Conservation (phyloP, 1,284 basidiomycete species). For the Marasmius tenuissimus region DNA sequence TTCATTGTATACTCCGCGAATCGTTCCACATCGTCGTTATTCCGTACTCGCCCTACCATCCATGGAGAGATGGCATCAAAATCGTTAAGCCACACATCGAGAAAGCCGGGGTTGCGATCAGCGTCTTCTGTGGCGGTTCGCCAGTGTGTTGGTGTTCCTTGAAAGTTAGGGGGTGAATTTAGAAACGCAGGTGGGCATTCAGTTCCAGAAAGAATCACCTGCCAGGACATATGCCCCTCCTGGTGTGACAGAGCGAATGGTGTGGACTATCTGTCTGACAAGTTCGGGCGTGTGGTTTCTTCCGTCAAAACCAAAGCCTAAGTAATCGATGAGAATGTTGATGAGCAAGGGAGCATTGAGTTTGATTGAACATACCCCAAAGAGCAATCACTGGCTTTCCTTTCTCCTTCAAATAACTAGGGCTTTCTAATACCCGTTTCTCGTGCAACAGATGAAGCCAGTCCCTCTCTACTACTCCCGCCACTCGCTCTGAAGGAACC, state of each 20-base stretch:
- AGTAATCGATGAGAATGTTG: not conserved
- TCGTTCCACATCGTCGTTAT: slow-evolving; percentile 54
- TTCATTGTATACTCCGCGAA: slow-evolving; percentile 62
- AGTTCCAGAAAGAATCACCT: slow-evolving; percentile 23
- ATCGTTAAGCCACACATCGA: slow-evolving; percentile 64
- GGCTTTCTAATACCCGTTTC: slow-evolving; percentile 63
- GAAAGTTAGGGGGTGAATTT: not conserved
- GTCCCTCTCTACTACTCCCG: slow-evolving; percentile 59
- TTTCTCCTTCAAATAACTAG: slow-evolving; percentile 66
- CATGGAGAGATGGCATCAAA: slow-evolving; percentile 78
- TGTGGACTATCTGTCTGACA: slow-evolving; percentile 51
- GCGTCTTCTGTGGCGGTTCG: slow-evolving; percentile 65
- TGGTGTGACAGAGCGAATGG: slow-evolving; percentile 59
- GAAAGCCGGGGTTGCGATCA: slow-evolving; percentile 60
- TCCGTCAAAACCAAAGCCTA: slow-evolving; percentile 68
- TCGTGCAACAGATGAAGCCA: slow-evolving; percentile 67
- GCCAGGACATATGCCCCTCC: slow-evolving; percentile 73
- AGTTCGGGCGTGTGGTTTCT: slow-evolving; percentile 60
- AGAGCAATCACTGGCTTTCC: slow-evolving; percentile 66
- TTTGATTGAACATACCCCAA: slow-evolving; percentile 50
- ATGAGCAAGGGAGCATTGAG: not conserved
- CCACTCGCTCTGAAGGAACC: slow-evolving; percentile 59
- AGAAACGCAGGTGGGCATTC: not conserved
- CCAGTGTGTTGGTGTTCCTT: slow-evolving; percentile 64
- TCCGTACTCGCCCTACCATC: slow-evolving; percentile 67